Evolutionary conservation across 1,139 yeast genomes (phyloP).

Genomic region (Trichomonascaceae sp.): DNA sequence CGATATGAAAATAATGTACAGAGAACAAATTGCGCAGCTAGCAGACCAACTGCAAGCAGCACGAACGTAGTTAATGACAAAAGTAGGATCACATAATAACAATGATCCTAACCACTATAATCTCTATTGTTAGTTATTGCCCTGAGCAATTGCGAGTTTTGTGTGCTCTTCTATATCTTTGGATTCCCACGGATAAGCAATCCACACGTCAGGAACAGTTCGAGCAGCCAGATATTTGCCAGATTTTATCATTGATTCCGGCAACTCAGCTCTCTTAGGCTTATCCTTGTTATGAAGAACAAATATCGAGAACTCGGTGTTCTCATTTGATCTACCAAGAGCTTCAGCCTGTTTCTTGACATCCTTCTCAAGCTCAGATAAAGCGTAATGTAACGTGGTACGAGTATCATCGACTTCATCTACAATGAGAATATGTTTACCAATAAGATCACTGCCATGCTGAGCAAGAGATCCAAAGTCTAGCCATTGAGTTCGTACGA

Average conservation of each 20-base stretch:
- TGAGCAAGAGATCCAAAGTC: conserved; percentile 59
- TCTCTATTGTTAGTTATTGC: conserved; percentile 35
- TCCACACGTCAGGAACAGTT: conserved; percentile 89
- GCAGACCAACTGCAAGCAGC: conserved; percentile 47
- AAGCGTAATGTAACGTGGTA: conserved; percentile 89
- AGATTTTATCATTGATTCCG: conserved; percentile 53
- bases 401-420: conserved; percentile 96
- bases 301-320: conserved; percentile 78
- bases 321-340: conserved; percentile 43
- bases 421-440: conserved; percentile 75
- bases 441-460: conserved; percentile 63
- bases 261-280: conserved; percentile 76
- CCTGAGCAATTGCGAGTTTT: conserved; percentile 72
- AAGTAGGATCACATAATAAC: not conserved
- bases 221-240: conserved; percentile 87
- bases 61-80: conserved; percentile 2
- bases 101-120: not conserved
- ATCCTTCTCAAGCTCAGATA: conserved; percentile 80
- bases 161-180: conserved; percentile 86
- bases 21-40: conserved; percentile 80
- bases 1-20: conserved; percentile 78
- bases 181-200: conserved; percentile 97
- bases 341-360: conserved; percentile 53
- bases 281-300: conserved; percentile 91
- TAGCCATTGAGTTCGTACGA: conserved; percentile 92